Percentiles rank a stretch among this genome's conserved stretches.
Conservation (phyloP, 202 grass and related monocot species). For the Schoenoplectus triqueter region DNA sequence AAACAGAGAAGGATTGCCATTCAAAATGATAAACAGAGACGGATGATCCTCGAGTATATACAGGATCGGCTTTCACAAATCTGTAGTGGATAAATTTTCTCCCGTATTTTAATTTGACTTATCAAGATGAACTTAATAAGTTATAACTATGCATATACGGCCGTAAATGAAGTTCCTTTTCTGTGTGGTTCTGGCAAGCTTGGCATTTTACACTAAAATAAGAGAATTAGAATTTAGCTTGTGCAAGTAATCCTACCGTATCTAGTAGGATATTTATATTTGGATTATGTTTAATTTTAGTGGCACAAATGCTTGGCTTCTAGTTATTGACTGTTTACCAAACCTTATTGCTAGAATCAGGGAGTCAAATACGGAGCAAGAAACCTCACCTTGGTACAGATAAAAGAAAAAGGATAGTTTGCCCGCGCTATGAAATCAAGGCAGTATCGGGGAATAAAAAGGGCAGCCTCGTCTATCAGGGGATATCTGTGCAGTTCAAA, state of each 20-base stretch:
- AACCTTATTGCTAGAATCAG: neutral
- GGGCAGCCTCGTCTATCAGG: slow-evolving; percentile 20
- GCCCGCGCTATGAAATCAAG: neutral
- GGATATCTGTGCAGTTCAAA: neutral
- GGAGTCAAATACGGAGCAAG: slow-evolving; percentile 33
- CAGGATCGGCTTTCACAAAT: too few relatives aligned
- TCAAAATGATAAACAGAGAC: neutral
- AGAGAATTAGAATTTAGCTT: slow-evolving; percentile 26
- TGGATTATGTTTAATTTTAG: neutral
- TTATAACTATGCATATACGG: too few relatives aligned
- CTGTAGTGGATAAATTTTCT: too few relatives aligned
- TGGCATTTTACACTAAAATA: slow-evolving; percentile 11
- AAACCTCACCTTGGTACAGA: slow-evolving; percentile 16
- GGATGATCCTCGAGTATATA: neutral
- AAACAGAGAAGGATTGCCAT: neutral
- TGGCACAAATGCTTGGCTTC: slow-evolving; percentile 28
- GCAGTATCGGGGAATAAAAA: too few relatives aligned
- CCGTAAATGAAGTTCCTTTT: slow-evolving; percentile 15
- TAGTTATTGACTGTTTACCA: neutral
- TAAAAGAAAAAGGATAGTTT: slow-evolving; percentile 7
- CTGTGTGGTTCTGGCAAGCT: slow-evolving; percentile 29
- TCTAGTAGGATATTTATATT: slow-evolving; percentile 2
- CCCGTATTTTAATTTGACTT: too few relatives aligned
- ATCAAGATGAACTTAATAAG: too few relatives aligned
- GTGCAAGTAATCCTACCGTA: slow-evolving; percentile 30